Base-by-base conservation (phyloP, 2,329 filamentous ascomycete genomes). In the Aspergillus sojae region DNA sequence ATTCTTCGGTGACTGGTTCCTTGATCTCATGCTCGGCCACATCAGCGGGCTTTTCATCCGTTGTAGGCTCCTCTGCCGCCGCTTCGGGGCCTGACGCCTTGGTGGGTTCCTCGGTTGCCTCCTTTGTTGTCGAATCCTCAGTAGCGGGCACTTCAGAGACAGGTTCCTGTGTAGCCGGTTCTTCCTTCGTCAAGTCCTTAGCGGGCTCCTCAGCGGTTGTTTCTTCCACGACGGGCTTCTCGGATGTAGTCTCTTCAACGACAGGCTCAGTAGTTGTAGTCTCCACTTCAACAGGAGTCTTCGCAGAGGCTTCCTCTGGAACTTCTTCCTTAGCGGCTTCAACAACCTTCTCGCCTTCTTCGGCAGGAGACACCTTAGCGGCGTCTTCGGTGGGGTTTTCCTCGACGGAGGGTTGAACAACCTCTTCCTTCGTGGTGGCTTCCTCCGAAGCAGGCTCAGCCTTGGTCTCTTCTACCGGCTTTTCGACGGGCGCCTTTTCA, bases 331-430 rank as follows among this genome's bases (percentile, higher is more conserved):
- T 48, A 14, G 52, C 5, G 21, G 36, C 55, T 53, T 62, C 60
- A 14, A 36, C 48, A n/a, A 56, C 16, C 36, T 65, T 50, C 28
- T 57, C 54, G 14, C 41, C 34, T 43, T 30, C 57, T 52, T 65
- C 55, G 26, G 34, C 46, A 23, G 43, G 21, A 43, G 52, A 19
- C 28, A 59, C 62, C 39, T 65, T 58, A 16, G 48, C 50, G 57
- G 62, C 23, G 36, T 67, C 52, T 36, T 67, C 64, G 12, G 26
- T 41, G n/a, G 53, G 55, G 9, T 50, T 41, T 26, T 62, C 60
- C 32, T 60, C 54, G 39, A 60, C 58, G 14, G 61, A 46, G 30
- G 41, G 16, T 28, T 50, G 19, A 28, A 50, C 45, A 30, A 54
- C 9, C 26, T 66, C 34, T 39, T 64, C 45, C 41, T 63, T 50